These are phyloP conservation scores for Antitrichia curtipendula DNA, from an alignment of 225 moss, liverwort and hornwort species.

Conservation along the genomic window DNA sequence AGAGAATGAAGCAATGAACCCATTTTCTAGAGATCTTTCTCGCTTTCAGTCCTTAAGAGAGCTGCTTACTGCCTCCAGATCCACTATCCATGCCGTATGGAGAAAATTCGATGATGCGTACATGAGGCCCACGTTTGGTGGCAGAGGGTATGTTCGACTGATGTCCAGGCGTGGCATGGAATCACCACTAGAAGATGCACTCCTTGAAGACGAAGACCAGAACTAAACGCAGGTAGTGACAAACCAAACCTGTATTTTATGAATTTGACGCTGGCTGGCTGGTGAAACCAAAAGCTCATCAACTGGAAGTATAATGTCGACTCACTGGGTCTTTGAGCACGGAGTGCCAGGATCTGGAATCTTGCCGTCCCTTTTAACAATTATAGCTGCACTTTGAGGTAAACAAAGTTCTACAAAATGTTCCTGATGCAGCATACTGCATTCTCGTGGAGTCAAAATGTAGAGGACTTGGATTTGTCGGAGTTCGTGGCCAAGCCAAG, in stretches of 20 bases:
- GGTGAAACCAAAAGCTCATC: neutral
- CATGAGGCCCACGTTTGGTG: conserved; percentile 90
- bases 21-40: neutral
- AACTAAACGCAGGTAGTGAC: neutral
- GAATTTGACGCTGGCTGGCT: neutral
- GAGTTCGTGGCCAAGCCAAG: neutral
- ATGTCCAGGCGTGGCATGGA: conserved; percentile 29
- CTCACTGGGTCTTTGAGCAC: neutral
- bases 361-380: neutral
- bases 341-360: neutral
- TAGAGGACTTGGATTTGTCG: neutral
- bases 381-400: neutral
- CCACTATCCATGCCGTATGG: conserved; percentile 68
- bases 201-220: conserved; percentile 17
- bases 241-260: neutral
- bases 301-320: neutral
- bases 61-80: conserved; percentile 63
- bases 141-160: conserved; percentile 61
- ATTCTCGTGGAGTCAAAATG: neutral
- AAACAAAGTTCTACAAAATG: neutral
- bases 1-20: neutral
- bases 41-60: conserved; percentile 36
- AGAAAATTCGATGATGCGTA: conserved; percentile 69
- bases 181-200: conserved; percentile 27
- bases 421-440: neutral